Percentiles rank a stretch among this genome's conserved stretches.
These are phyloP conservation scores for Carallia pectinifolia DNA, from an alignment of 345 rosid species.

Conservation along the genomic window DNA sequence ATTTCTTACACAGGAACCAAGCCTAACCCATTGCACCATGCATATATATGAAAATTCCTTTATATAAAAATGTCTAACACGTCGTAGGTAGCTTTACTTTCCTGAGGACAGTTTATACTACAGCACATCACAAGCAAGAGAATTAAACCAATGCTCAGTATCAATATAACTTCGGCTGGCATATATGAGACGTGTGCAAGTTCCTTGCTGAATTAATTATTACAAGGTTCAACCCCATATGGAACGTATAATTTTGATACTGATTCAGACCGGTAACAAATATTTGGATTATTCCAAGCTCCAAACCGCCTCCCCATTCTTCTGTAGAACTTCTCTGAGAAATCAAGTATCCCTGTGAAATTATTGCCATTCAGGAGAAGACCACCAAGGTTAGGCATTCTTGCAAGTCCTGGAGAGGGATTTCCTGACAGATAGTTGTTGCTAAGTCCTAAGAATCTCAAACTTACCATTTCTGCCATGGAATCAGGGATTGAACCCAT, in stretches of 20 bases:
- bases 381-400: slow-evolving; percentile 22
- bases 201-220: neutral
- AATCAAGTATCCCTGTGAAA: slow-evolving; percentile 31
- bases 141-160: no score
- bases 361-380: slow-evolving; percentile 36
- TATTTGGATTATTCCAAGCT: slow-evolving; percentile 37
- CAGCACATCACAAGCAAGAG: no score
- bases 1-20: no score
- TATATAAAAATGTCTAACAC: no score
- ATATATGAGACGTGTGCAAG: no score
- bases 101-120: no score
- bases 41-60: no score
- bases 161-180: no score
- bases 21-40: no score
- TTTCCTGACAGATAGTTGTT: slow-evolving; percentile 32
- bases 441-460: slow-evolving; percentile 36
- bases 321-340: slow-evolving; percentile 24
- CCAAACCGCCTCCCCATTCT: slow-evolving; percentile 41
- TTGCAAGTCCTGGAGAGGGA: slow-evolving; percentile 16
- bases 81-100: no score
- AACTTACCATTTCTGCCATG: slow-evolving; percentile 18
- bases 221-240: slow-evolving; percentile 26
- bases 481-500: slow-evolving; percentile 31
- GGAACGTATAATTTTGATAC: slow-evolving; percentile 10
- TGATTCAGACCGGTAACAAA: slow-evolving; percentile 22